Conservation (phyloP, 2,329 filamentous ascomycete species). For the Nigrograna mackinnonii region DNA sequence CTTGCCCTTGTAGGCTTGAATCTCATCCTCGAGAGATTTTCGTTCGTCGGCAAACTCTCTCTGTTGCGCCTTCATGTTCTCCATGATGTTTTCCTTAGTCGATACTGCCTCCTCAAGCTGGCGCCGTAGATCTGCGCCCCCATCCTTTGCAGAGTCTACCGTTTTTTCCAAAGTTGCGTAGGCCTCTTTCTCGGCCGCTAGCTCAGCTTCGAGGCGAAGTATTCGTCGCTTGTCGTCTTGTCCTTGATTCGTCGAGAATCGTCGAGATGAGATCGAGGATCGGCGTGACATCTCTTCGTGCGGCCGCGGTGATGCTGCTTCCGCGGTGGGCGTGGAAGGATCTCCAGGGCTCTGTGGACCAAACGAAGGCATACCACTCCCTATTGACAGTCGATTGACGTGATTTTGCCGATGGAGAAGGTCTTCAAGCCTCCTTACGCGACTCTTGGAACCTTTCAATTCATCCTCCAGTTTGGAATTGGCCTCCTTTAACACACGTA, state of each 20-base stretch:
- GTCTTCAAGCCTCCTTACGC: conserved; percentile 89
- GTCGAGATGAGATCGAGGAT: conserved; percentile 63
- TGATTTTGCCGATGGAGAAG: conserved; percentile 81
- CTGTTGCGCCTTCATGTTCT: conserved; percentile 92
- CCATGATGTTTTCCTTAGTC: conserved; percentile 90
- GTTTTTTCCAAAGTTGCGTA: conserved; percentile 72
- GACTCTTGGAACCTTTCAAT: conserved; percentile 88
- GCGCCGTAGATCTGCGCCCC: conserved; percentile 64
- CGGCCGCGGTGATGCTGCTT: conserved; percentile 34
- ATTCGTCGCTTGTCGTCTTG: conserved; percentile 67
- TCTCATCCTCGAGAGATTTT: conserved; percentile 79
- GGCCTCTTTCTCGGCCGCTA: conserved; percentile 72
- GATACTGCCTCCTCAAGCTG: conserved; percentile 85
- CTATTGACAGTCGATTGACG: conserved; percentile 56
- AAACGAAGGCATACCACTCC: conserved; percentile 46
- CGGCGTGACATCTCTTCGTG: conserved; percentile 56
- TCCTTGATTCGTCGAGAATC: conserved; percentile 63
- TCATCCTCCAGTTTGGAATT: conserved; percentile 62
- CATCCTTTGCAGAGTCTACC: conserved; percentile 57
- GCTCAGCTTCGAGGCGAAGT: conserved; percentile 74
- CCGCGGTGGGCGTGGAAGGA: conserved; percentile 41
- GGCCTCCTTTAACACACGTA: conserved; percentile 54
- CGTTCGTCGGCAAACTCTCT: conserved; percentile 86
- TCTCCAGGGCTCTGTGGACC: conserved; percentile 36
- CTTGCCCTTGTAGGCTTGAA: conserved; percentile 73